Evolutionary conservation across 2,329 filamentous ascomycete genomes (phyloP), one percentile per base, ranked within the genome.

Genomic region (Epichloe scottii): DNA sequence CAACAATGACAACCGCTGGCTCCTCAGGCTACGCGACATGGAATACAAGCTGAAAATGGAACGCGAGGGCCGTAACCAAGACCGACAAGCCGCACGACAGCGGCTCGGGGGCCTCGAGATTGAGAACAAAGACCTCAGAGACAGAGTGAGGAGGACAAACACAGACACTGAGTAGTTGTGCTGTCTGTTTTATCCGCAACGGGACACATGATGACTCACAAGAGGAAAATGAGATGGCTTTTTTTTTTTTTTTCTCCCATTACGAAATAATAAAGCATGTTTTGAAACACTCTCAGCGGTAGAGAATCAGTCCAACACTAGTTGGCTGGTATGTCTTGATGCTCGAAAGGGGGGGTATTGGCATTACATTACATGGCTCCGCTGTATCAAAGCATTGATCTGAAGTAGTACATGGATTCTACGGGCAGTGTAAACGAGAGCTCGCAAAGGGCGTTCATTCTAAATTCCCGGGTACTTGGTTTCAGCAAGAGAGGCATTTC

Each of bases 41-140:
- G 93, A 98, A 72, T 78, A 84, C 57, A 81, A 94, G 59, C 74
- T 98, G 17, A 95, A 95, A 66, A 83, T 87, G 44, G 93, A 98
- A 70, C 74, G 93, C 14, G 93, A 97, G 67, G 89, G 84, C 1
- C 74, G 93, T 43, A 73, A 94, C 49, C 73, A 95, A 52, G 93
- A 98, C 68, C 81, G 93, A 3, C 85, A 79, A 46, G 89, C 89
- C 23, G 91, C 91, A 30, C 74, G 87, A 50, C 85, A 89, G 69
- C 74, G 91, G 49, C 69, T 95, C 0, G 84, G 89, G 53, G 85
- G 89, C 54, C 77, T 85, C n/a, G 78, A 83, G 62, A 72, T 77
- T 50, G 84, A 89, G 69, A 89, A 89, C 62, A 78, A 84, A 57
- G 81, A 86, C 57, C 68, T 93, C 54, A 73, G 79, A 52, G 75